These are phyloP conservation scores for Quercus lobata DNA, from an alignment of 331 rosid genomes.

Conservation along the genomic window DNA sequence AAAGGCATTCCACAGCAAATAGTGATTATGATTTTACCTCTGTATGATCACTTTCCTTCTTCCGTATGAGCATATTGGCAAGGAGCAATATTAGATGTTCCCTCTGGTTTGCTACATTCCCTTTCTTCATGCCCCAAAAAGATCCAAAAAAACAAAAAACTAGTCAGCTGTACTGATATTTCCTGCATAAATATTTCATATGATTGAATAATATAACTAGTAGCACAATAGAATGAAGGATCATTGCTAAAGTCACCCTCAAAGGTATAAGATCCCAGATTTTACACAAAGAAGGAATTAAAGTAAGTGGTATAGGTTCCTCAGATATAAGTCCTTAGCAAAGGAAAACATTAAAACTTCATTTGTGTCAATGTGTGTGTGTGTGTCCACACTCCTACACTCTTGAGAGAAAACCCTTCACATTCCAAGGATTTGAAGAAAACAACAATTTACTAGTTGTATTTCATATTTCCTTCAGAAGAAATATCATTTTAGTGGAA, in stretches of 20 bases:
- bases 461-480: neutral
- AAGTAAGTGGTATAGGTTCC: neutral
- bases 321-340: neutral
- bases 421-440: neutral
- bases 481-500: neutral
- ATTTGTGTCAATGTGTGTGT: neutral
- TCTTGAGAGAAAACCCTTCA: neutral
- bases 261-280: neutral
- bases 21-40: constrained; percentile 36
- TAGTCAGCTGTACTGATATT: neutral
- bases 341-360: neutral
- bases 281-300: neutral
- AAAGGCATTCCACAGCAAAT: constrained; percentile 18
- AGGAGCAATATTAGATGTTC: constrained; percentile 90
- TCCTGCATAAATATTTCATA: neutral
- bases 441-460: neutral
- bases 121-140: constrained; percentile 62
- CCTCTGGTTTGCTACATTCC: constrained; percentile 96
- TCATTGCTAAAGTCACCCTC: neutral
- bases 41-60: constrained; percentile 18
- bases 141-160: neutral
- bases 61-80: constrained; percentile 73
- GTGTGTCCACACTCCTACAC: neutral
- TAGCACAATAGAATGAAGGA: neutral
- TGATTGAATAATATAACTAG: neutral